Evolutionary conservation across 2,329 filamentous ascomycete species (phyloP).

Genomic region (Pestalotiopsis sp.): DNA sequence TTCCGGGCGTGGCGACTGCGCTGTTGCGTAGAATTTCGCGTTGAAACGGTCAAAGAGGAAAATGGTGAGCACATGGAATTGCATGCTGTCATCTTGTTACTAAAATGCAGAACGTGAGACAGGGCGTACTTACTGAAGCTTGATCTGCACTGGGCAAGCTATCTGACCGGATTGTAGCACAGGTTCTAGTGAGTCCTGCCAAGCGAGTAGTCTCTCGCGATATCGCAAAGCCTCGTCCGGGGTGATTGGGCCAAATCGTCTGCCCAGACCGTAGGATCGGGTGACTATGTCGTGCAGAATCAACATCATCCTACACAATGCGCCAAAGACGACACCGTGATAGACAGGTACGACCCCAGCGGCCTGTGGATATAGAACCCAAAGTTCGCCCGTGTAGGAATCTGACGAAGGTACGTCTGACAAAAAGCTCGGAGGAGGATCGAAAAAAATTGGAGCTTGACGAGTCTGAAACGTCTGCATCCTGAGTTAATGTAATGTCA

Average conservation of each 20-base stretch:
- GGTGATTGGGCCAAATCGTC: not conserved
- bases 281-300: conserved; percentile 25
- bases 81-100: not conserved
- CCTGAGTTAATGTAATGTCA: not conserved
- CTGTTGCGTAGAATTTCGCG: conserved; percentile 8
- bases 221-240: not conserved
- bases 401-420: conserved; percentile 24
- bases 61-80: not conserved
- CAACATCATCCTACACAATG: conserved; percentile 26
- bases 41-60: conserved; percentile 1
- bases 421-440: conserved; percentile 22
- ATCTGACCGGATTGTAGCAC: conserved; percentile 24
- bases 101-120: not conserved
- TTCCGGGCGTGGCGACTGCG: not conserved
- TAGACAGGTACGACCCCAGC: conserved; percentile 19
- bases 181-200: conserved; percentile 25
- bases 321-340: conserved; percentile 25
- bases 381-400: conserved; percentile 31
- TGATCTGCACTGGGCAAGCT: conserved; percentile 29
- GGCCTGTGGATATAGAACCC: conserved; percentile 27
- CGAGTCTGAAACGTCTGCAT: conserved; percentile 22
- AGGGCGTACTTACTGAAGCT: conserved; percentile 23
- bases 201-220: not conserved
- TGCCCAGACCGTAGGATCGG: not conserved
- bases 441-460: conserved; percentile 21